Base-by-base conservation (phyloP, 1,139 yeast genomes). In the Pichia sp. region DNA sequence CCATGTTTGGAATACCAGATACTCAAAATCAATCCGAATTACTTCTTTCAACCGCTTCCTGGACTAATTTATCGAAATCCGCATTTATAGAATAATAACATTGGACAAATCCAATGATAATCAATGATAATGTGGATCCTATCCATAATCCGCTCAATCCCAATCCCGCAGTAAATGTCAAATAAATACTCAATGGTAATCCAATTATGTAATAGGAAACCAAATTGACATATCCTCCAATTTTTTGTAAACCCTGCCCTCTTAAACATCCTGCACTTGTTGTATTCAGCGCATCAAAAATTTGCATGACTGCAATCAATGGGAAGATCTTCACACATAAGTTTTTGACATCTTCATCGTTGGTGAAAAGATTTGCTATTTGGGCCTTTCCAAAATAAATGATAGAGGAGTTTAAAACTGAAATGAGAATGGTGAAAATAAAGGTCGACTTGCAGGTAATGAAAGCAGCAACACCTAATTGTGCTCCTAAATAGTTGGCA, bases 401-500 rank as follows among this genome's bases (percentile, higher is more conserved):
- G 2, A 66, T 62, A 3, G 67, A 55, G 43, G 66, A 71, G 51
- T 75, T 75, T 27, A 73, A 36, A 2, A 63, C 42, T 0, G 78
- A 72, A 38, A 75, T 63, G 3, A 61, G 49, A 10, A 68, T 51
- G 0, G 80, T 79, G 55, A 74, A 71, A 2, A 61, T 46, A 41
- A 75, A 60, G 1, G 77, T 67, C 36, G 75, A 76, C 45, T 64
- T 59, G 3, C 80, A 71, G 1, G 79, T 62, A 4, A 58, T 65
- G 45, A 62, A 63, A 7, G 81, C 80, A 11, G 77, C 66, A 3
- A 58, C 53, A 4, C 69, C 71, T 43, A 75, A 59, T 5, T 73
- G 76, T 10, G 81, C 80, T 27, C 82, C 82, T 49, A 77, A 65
- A 50, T 70, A 76, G 54, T 76, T 76, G 31, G 81, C 81, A 49